These are phyloP conservation scores for Glycyrrhiza uralensis DNA, from an alignment of 306 rosid genomes.

Conservation along the genomic window DNA sequence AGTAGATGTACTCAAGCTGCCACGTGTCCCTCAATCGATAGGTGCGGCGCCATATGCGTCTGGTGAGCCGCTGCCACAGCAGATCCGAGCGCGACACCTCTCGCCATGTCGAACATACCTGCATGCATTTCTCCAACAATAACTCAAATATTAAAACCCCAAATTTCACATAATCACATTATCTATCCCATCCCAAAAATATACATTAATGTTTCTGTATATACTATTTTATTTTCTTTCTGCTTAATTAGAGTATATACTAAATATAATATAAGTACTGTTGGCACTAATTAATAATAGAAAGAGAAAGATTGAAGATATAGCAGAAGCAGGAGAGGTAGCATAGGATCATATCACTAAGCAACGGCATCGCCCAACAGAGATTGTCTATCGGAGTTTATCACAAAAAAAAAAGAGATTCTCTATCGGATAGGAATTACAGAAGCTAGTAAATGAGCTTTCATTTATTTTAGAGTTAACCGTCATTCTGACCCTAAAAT, in stretches of 20 bases:
- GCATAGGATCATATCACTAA: too few relatives aligned
- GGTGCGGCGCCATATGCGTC: slow-evolving; percentile 65
- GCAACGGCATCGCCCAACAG: too few relatives aligned
- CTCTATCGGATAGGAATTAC: too few relatives aligned
- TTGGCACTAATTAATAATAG: neutral
- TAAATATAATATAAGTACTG: too few relatives aligned
- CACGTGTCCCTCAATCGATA: slow-evolving; percentile 43
- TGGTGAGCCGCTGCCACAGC: slow-evolving; percentile 60
- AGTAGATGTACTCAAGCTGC: slow-evolving; percentile 57
- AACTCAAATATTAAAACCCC: neutral
- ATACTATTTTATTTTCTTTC: neutral
- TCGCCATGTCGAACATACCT: slow-evolving; percentile 93
- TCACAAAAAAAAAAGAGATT: too few relatives aligned
- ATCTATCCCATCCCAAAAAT: too few relatives aligned
- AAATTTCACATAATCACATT: too few relatives aligned
- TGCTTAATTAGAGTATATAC: too few relatives aligned
- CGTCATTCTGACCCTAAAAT: too few relatives aligned
- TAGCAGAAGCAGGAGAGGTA: neutral
- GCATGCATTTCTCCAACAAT: slow-evolving; percentile 9
- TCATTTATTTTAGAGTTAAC: too few relatives aligned
- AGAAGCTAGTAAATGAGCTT: neutral
- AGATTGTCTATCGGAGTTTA: too few relatives aligned
- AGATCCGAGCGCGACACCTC: slow-evolving; percentile 62
- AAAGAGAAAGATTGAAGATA: slow-evolving; percentile 9
- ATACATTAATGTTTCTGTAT: too few relatives aligned